phyloP scores from a whole-genome alignment of 1,284 basidiomycete species.

The Ustilago lituana region DNA sequence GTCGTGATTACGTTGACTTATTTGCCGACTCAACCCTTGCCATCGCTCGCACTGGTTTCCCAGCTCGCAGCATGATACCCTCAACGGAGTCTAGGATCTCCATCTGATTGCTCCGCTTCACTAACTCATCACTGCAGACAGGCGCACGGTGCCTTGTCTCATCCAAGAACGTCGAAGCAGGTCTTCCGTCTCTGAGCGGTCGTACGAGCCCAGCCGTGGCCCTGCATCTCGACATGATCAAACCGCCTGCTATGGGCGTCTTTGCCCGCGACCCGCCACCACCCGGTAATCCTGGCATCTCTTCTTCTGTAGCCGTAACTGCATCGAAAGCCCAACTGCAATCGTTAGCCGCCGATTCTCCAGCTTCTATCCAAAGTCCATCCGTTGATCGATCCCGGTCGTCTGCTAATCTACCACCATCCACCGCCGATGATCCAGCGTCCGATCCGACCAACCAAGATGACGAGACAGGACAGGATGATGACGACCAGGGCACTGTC shows the following conservation, averaged over 20 bases:
- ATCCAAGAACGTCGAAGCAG: no score
- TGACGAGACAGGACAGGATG: constrained; percentile 36
- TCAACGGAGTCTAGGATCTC: background rate
- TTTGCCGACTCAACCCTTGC: background rate
- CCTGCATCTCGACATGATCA: constrained; percentile 23
- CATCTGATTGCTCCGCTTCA: background rate
- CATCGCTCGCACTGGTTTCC: background rate
- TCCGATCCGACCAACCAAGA: constrained; percentile 22
- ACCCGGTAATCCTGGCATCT: constrained; percentile 6
- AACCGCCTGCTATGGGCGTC: constrained; percentile 48
- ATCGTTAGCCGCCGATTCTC: background rate
- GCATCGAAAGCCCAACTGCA: constrained; percentile 8
- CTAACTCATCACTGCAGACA: background rate
- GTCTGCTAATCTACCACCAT: background rate
- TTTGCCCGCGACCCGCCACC: constrained; percentile 44
- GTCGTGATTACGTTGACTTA: no score
- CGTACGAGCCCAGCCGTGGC: no score
- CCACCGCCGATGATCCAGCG: constrained; percentile 6
- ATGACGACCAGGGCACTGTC: constrained; percentile 57
- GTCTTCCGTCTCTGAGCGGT: background rate
- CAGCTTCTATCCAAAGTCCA: background rate
- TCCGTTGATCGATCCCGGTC: background rate
- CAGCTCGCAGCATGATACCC: constrained; percentile 14
- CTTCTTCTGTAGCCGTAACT: constrained; percentile 1
- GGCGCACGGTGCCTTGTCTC: background rate